Evolutionary conservation across 169 alveolate genomes (phyloP), one percentile per base, ranked within the genome.

Genomic region (Eimeria maxima): DNA sequence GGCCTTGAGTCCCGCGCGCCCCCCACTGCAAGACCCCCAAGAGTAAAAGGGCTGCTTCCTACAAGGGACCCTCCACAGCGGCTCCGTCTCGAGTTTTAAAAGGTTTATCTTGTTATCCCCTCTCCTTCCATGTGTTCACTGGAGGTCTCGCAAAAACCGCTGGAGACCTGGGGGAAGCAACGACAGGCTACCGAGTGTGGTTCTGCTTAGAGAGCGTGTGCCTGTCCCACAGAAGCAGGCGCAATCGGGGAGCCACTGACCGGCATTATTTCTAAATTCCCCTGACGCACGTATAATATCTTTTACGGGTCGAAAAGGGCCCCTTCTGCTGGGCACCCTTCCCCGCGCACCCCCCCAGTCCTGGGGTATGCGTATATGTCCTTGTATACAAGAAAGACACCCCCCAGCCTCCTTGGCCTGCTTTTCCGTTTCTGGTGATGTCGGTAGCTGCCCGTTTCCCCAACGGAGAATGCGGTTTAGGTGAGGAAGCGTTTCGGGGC

Each of bases 321-420:
- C 88, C 88, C 67, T 44, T 27, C 65, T 22, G 4, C 20, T 13
- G 88, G 44, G 65, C 67, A 78, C 67, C 88, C 88, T 78, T 47
- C 88, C 88, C 88, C 88, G 88, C 88, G 88, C 88, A 78, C n/a
- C 88, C 88, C 88, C 88, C 88, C 67, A 45, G 38, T 45, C 88
- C 27, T 45, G 81, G 65, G 88, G 88, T 67, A 44, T 29, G 71
- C 91, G 76, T 83, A 83, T 55, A 83, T 83, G 88, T 45, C 22
- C 88, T 45, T 78, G 60, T 45, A 44, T 67, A n/a, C 60, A 27
- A 50, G 88, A 55, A 83, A 83, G 91, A 83, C 91, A 83, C 91
- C 22, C 29, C 55, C 27, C 74, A 50, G 91, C 91, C 74, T 83
- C 53, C 91, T 24, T 83, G 91, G 91, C 91, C 74, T 55, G 69